Percentiles rank a stretch among this genome's conserved stretches.
Conservation (phyloP, 345 rosid species). For the Carallia pectinifolia region DNA sequence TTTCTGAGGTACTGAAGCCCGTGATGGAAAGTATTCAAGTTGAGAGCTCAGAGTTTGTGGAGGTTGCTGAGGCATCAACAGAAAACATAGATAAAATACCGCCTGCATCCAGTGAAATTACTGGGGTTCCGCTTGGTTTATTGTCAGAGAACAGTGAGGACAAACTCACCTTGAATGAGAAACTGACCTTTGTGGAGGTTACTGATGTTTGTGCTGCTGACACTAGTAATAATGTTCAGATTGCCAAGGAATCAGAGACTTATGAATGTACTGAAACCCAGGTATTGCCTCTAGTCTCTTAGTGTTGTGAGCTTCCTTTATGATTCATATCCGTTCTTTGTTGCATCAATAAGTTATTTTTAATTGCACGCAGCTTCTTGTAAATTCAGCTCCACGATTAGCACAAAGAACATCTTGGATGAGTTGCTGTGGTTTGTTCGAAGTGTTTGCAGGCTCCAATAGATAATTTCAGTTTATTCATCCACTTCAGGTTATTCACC, state of each 20-base stretch:
- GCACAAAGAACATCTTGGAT: slow-evolving; percentile 62
- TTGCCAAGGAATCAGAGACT: slow-evolving; percentile 32
- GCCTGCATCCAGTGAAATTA: background rate
- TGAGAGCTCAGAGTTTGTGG: slow-evolving; percentile 28
- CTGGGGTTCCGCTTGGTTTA: slow-evolving; percentile 5
- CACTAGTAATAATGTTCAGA: slow-evolving; percentile 26
- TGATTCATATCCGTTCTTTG: background rate
- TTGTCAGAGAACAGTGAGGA: slow-evolving; percentile 17
- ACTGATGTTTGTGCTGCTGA: slow-evolving; percentile 25
- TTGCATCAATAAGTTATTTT: slow-evolving; percentile 15
- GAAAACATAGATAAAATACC: slow-evolving; percentile 10
- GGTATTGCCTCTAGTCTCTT: slow-evolving; percentile 37
- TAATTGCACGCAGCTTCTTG: slow-evolving; percentile 43
- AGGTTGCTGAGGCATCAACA: slow-evolving; percentile 24
- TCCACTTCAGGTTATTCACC: slow-evolving; percentile 40
- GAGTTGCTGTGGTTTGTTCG: slow-evolving; percentile 88
- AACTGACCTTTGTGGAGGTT: background rate
- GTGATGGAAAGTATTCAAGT: slow-evolving; percentile 16
- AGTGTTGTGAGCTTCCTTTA: slow-evolving; percentile 7
- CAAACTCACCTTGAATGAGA: slow-evolving; percentile 21
- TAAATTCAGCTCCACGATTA: slow-evolving; percentile 41
- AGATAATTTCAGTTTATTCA: slow-evolving; percentile 59
- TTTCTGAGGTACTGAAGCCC: slow-evolving; percentile 30
- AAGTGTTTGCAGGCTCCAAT: slow-evolving; percentile 50
- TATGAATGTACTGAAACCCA: slow-evolving; percentile 43